These are phyloP conservation scores for Ophiostoma sp. DNA, from an alignment of 2,329 filamentous ascomycete genomes.

Conservation along the genomic window DNA sequence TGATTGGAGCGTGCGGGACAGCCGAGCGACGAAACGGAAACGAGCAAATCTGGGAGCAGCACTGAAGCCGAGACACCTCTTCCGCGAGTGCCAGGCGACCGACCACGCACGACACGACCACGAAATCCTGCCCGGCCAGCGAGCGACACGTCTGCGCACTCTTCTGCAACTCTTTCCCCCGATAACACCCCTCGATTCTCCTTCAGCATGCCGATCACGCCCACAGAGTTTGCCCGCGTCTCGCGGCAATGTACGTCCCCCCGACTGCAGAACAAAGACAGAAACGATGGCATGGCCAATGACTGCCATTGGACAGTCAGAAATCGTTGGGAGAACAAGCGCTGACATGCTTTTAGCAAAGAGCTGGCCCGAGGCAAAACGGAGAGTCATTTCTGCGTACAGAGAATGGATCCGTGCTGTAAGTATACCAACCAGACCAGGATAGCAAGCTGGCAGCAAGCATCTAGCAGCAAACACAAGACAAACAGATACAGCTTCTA, in stretches of 20 bases:
- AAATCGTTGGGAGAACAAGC: not conserved
- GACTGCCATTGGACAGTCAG: not conserved
- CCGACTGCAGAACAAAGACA: slow-evolving; percentile 26
- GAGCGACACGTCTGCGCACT: slow-evolving; percentile 1
- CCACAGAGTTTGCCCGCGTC: slow-evolving; percentile 81
- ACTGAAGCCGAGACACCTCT: slow-evolving; percentile 14
- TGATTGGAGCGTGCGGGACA: slow-evolving; percentile 1
- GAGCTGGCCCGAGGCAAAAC: slow-evolving; percentile 85
- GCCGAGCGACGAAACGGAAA: slow-evolving; percentile 16
- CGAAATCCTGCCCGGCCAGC: not conserved
- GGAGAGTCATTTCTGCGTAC: slow-evolving; percentile 82
- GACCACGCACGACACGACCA: slow-evolving; percentile 7
- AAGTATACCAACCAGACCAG: slow-evolving; percentile 42
- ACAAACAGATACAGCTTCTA: not conserved
- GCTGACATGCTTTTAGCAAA: slow-evolving; percentile 52
- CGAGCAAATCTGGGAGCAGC: slow-evolving; percentile 16
- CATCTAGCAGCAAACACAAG: not conserved
- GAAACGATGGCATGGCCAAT: not conserved
- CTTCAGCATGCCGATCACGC: slow-evolving; percentile 71
- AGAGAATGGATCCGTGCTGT: slow-evolving; percentile 95
- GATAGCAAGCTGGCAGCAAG: not conserved
- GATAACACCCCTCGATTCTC: not conserved
- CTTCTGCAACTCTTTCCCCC: not conserved
- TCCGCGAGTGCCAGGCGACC: slow-evolving; percentile 9
- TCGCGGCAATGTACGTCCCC: slow-evolving; percentile 65